Percentiles rank a stretch among this genome's conserved stretches.
Conservation (phyloP, 768 basidiomycete species). For the Leccinum olivaceopallidum region DNA sequence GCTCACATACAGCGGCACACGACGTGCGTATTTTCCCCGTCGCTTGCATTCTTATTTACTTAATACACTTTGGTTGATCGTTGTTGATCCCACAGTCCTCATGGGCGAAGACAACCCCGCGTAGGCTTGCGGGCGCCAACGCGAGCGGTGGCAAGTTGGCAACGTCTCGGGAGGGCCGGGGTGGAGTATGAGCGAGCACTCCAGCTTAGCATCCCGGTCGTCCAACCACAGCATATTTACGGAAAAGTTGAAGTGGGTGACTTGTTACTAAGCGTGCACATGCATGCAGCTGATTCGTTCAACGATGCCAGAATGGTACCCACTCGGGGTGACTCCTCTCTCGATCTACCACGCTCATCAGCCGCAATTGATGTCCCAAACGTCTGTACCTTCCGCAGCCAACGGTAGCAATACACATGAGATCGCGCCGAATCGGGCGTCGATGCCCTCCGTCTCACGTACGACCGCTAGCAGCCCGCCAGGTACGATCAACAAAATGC, state of each 20-base stretch:
- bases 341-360: slow-evolving; percentile 43
- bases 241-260: slow-evolving; percentile 76
- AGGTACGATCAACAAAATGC: slow-evolving; percentile 27
- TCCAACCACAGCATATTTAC: slow-evolving; percentile 90
- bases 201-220: slow-evolving; percentile 91
- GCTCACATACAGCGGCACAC: slow-evolving; percentile 77
- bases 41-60: not conserved
- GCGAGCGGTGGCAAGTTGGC: slow-evolving; percentile 55
- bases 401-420: slow-evolving; percentile 31
- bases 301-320: slow-evolving; percentile 72
- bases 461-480: slow-evolving; percentile 43
- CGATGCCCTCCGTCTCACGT: slow-evolving; percentile 63
- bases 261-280: not conserved
- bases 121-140: slow-evolving; percentile 70
- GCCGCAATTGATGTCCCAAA: slow-evolving; percentile 79
- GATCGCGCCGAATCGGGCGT: slow-evolving; percentile 54
- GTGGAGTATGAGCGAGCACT: slow-evolving; percentile 95
- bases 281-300: not conserved
- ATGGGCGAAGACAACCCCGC: slow-evolving; percentile 95
- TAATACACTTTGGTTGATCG: slow-evolving; percentile 1
- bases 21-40: slow-evolving; percentile 56
- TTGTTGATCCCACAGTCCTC: slow-evolving; percentile 35
- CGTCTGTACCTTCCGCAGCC: slow-evolving; percentile 45
- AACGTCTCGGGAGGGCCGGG: slow-evolving; percentile 14
- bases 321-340: slow-evolving; percentile 68